Evolutionary conservation across 2,329 filamentous ascomycete genomes (phyloP).

Genomic region (Neonectria sp.): DNA sequence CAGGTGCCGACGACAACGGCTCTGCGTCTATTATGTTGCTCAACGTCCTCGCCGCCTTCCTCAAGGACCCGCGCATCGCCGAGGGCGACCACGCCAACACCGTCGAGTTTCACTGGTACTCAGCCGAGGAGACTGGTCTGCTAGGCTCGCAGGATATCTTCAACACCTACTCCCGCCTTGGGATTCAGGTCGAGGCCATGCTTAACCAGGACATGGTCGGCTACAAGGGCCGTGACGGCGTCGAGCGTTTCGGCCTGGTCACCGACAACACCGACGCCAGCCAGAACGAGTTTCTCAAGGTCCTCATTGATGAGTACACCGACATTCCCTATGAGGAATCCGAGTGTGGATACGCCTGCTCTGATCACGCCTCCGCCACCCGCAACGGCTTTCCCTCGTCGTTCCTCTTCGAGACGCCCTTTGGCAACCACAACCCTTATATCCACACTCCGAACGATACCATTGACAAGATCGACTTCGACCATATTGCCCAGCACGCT

Average conservation of each 20-base stretch:
- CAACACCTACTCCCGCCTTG: conserved; percentile 52
- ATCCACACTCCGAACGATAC: conserved; percentile 83
- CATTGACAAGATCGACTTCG: conserved; percentile 77
- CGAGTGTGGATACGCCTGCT: conserved; percentile 72
- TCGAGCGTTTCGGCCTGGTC: conserved; percentile 54
- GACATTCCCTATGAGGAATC: conserved; percentile 61
- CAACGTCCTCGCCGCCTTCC: conserved; percentile 80
- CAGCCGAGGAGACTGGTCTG: conserved; percentile 84
- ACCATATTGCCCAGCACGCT: conserved; percentile 77
- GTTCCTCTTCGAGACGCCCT: conserved; percentile 75
- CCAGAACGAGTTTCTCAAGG: conserved; percentile 56
- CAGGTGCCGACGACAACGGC: conserved; percentile 46
- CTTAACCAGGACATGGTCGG: conserved; percentile 63
- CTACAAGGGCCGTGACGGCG: conserved; percentile 51
- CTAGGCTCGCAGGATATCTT: conserved; percentile 76
- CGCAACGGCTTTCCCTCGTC: conserved; percentile 76
- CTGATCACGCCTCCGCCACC: conserved; percentile 75
- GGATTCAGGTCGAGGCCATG: conserved; percentile 57
- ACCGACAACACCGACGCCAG: conserved; percentile 56
- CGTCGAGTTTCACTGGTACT: conserved; percentile 90
- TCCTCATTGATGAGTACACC: conserved; percentile 55
- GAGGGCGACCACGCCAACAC: conserved; percentile 77
- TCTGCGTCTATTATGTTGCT: conserved; percentile 75
- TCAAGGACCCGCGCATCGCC: conserved; percentile 74
- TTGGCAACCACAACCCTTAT: conserved; percentile 74